A percentile compares a stretch with the other conserved stretches of the same genome.
These are phyloP conservation scores for Colletotrichum australisinense DNA, from an alignment of 2,329 filamentous ascomycete genomes.

Conservation along the genomic window DNA sequence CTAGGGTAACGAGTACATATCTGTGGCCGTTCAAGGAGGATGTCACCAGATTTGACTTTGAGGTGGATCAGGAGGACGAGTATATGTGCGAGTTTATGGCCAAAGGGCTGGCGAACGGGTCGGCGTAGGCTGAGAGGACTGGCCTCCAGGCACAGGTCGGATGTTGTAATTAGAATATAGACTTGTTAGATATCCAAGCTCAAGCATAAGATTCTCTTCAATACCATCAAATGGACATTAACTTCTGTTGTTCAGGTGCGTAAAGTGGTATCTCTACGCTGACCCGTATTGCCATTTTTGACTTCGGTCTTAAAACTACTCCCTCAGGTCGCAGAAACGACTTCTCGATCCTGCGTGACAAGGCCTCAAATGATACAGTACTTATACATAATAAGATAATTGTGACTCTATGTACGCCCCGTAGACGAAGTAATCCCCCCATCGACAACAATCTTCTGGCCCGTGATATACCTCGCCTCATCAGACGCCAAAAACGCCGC, in stretches of 20 bases:
- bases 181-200: not conserved
- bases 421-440: conserved; percentile 56
- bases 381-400: not conserved
- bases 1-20: conserved; percentile 61
- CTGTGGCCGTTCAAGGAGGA: conserved; percentile 66
- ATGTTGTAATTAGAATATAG: not conserved
- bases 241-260: not conserved
- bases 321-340: no score
- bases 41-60: conserved; percentile 65
- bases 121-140: not conserved
- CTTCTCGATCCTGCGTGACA: not conserved
- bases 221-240: not conserved
- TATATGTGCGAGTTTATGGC: conserved; percentile 30
- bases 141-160: not conserved
- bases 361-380: not conserved
- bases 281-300: no score
- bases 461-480: conserved; percentile 70
- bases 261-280: not conserved
- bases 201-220: not conserved
- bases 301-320: no score
- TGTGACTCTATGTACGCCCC: not conserved
- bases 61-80: conserved; percentile 54
- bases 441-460: conserved; percentile 63
- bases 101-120: conserved; percentile 20
- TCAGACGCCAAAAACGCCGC: conserved; percentile 61